Conservation (phyloP, 208 protist species). For the Crithidia thermophila region DNA sequence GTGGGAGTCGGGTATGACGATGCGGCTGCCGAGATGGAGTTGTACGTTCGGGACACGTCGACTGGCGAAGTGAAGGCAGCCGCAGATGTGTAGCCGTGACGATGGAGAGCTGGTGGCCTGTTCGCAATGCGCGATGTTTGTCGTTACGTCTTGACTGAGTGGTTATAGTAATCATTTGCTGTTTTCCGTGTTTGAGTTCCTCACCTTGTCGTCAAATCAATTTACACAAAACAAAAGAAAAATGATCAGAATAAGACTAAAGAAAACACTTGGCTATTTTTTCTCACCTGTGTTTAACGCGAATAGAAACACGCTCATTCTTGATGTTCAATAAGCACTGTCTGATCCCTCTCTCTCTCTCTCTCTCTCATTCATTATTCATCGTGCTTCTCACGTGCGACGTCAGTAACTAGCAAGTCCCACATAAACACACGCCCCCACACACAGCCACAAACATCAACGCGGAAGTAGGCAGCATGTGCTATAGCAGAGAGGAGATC, state of each 20-base stretch:
- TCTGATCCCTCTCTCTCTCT: constrained; percentile 2
- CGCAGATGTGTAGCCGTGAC: constrained; percentile 33
- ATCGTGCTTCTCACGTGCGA: too few species aligned
- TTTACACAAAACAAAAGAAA: constrained; percentile 13
- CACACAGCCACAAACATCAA: background rate
- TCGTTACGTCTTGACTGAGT: too few species aligned
- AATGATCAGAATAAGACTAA: background rate
- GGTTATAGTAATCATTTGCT: too few species aligned
- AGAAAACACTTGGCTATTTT: too few species aligned
- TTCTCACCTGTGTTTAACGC: too few species aligned
- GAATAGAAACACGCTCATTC: too few species aligned
- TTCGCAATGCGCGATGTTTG: background rate
- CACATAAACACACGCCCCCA: too few species aligned
- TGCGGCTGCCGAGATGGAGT: constrained; percentile 57
- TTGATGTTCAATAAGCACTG: background rate
- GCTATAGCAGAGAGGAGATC: constrained; percentile 16
- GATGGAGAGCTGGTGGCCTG: background rate
- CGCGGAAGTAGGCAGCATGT: background rate
- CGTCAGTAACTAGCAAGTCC: too few species aligned
- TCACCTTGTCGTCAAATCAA: background rate
- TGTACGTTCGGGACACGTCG: constrained; percentile 47
- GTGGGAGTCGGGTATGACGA: constrained; percentile 70
- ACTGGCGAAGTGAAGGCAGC: constrained; percentile 31
- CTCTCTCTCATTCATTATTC: too few species aligned
- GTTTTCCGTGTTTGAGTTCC: too few species aligned